These are phyloP conservation scores for Cicer arietinum DNA, from an alignment of 306 rosid genomes.

Conservation along the genomic window DNA sequence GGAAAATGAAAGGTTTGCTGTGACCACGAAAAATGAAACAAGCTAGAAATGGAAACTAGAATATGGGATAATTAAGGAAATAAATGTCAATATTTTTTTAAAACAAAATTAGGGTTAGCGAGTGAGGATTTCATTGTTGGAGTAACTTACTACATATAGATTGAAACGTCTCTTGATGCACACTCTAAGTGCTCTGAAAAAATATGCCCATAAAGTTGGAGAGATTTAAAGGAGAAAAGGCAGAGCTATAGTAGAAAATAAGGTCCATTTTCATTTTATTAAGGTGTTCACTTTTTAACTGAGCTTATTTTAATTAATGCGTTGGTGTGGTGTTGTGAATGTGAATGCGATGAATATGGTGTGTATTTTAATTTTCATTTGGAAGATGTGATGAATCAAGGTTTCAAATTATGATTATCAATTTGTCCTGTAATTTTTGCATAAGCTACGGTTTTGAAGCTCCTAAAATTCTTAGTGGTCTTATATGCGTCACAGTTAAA, in stretches of 20 bases:
- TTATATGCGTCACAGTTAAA: background rate
- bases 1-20: constrained; percentile 9
- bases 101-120: background rate
- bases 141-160: background rate
- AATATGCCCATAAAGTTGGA: background rate
- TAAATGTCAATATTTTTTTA: background rate
- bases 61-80: constrained; percentile 5
- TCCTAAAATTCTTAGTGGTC: background rate
- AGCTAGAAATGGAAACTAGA: constrained; percentile 16
- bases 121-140: background rate
- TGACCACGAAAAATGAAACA: constrained; percentile 21
- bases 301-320: background rate
- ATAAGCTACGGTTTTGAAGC: background rate
- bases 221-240: background rate
- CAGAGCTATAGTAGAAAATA: background rate
- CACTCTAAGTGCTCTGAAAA: background rate
- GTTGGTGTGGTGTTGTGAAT: background rate
- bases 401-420: background rate
- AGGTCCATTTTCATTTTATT: too few relatives aligned
- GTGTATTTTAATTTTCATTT: background rate
- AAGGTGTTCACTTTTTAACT: background rate
- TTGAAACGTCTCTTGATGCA: background rate
- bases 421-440: background rate
- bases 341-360: background rate
- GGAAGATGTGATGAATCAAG: background rate